These are phyloP conservation scores for Euphrasia confusa DNA, from an alignment of 257 asterid species.

Conservation along the genomic window DNA sequence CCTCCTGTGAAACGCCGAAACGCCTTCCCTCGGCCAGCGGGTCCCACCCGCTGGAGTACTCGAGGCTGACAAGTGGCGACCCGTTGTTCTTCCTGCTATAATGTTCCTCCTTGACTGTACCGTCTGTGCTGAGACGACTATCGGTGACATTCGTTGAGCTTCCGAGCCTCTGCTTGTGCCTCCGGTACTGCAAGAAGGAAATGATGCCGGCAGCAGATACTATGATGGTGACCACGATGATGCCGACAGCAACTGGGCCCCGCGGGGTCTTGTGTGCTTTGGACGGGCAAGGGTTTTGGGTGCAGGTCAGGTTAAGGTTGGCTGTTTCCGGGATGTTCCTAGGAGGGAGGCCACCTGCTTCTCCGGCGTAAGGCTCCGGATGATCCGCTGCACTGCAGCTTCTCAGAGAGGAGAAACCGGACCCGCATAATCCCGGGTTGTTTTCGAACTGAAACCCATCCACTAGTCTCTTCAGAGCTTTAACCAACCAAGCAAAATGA, in stretches of 20 bases:
- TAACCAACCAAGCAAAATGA: constrained; percentile 27
- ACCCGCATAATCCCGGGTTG: constrained; percentile 76
- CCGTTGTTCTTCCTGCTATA: constrained; percentile 52
- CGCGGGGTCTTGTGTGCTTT: constrained; percentile 48
- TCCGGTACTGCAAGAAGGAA: constrained; percentile 40
- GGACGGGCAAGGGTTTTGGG: constrained; percentile 41
- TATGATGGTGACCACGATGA: constrained; percentile 36
- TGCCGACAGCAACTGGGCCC: constrained; percentile 59
- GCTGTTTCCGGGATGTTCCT: constrained; percentile 84
- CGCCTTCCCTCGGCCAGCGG: constrained; percentile 80
- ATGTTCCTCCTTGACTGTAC: constrained; percentile 33
- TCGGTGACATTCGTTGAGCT: constrained; percentile 35
- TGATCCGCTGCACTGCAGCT: constrained; percentile 43
- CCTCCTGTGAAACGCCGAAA: constrained; percentile 62
- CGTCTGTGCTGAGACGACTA: constrained; percentile 39
- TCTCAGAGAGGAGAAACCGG: constrained; percentile 53
- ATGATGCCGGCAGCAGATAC: constrained; percentile 42
- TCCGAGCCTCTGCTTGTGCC: constrained; percentile 59
- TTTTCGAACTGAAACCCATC: constrained; percentile 68
- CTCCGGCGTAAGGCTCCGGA: constrained; percentile 66
- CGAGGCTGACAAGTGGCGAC: constrained; percentile 86
- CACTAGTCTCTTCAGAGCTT: constrained; percentile 75
- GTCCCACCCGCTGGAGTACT: constrained; percentile 90
- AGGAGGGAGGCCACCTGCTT: constrained; percentile 36
- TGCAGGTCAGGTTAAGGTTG: constrained; percentile 62